Percentiles rank a stretch among this genome's conserved stretches.
Conservation (phyloP, 306 rosid species). For the Castanopsis chinensis region DNA sequence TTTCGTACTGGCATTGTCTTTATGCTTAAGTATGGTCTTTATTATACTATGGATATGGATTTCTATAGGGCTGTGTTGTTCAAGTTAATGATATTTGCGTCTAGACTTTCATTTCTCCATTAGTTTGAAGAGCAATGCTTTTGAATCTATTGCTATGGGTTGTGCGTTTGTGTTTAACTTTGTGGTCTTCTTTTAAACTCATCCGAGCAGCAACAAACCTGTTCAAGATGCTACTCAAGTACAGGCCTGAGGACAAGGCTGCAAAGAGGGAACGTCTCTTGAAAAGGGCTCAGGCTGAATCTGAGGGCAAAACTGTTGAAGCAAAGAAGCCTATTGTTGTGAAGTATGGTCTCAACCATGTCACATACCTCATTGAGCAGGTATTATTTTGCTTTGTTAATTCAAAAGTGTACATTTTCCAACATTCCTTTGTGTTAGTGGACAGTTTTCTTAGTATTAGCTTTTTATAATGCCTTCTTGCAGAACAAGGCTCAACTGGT, state of each 20-base stretch:
- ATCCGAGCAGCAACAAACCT: constrained; percentile 56
- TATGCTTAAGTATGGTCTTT: too few relatives aligned
- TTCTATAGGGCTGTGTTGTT: not conserved
- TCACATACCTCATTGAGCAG: constrained; percentile 89
- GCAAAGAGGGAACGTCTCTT: constrained; percentile 70
- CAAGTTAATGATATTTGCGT: not conserved
- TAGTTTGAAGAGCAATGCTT: too few relatives aligned
- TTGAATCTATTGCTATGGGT: not conserved
- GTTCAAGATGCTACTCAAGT: constrained; percentile 77
- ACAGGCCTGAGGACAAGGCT: constrained; percentile 78
- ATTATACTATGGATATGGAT: too few relatives aligned
- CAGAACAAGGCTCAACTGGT: constrained; percentile 90
- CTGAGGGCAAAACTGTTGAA: constrained; percentile 61
- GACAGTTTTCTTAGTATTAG: not conserved
- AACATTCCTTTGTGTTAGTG: not conserved
- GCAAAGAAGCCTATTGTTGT: constrained; percentile 74
- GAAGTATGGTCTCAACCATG: constrained; percentile 85
- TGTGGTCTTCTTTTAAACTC: not conserved
- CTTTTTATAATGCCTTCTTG: not conserved
- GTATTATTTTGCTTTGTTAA: constrained; percentile 11
- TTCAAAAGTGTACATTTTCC: not conserved
- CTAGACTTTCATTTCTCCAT: too few relatives aligned
- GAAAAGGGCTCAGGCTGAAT: constrained; percentile 76
- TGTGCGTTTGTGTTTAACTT: not conserved
- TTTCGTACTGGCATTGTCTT: not conserved